These are phyloP conservation scores for Citrullus amarus DNA, from an alignment of 306 rosid species.

Conservation along the genomic window DNA sequence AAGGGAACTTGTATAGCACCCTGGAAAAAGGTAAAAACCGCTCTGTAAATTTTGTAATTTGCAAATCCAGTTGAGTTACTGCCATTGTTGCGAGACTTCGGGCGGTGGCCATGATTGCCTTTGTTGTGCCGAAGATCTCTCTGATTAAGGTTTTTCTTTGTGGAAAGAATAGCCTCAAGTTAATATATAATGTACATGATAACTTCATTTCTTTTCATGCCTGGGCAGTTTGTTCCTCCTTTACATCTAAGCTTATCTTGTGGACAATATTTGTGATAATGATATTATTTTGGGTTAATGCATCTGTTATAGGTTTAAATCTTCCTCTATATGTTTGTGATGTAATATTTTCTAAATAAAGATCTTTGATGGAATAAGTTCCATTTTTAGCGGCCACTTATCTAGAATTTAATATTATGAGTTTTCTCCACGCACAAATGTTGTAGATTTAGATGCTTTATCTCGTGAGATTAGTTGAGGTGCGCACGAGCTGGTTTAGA, in stretches of 20 bases:
- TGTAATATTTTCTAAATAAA: too few species aligned
- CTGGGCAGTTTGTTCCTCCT: background rate
- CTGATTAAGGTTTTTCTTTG: background rate
- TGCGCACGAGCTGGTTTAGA: too few species aligned
- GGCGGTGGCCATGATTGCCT: background rate
- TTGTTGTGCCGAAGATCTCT: background rate
- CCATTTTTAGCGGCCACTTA: too few species aligned
- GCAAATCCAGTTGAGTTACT: background rate
- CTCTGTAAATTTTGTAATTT: constrained; percentile 1
- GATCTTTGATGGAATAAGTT: too few species aligned
- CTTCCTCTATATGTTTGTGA: background rate
- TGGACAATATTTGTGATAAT: background rate
- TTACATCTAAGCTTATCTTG: background rate
- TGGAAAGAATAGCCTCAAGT: background rate
- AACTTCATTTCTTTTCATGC: background rate
- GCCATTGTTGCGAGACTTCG: constrained; percentile 1
- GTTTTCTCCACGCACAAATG: too few species aligned
- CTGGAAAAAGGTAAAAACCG: background rate
- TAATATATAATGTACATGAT: background rate
- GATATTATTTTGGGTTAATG: background rate
- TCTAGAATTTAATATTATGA: too few species aligned
- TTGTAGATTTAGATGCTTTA: too few species aligned
- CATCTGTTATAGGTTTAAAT: background rate
- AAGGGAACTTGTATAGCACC: constrained; percentile 4
- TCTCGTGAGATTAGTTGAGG: too few species aligned